Evolutionary conservation across 352 stramenopile genomes (phyloP), one percentile per base, ranked within the genome.

Genomic region (Plasmopara viticola): DNA sequence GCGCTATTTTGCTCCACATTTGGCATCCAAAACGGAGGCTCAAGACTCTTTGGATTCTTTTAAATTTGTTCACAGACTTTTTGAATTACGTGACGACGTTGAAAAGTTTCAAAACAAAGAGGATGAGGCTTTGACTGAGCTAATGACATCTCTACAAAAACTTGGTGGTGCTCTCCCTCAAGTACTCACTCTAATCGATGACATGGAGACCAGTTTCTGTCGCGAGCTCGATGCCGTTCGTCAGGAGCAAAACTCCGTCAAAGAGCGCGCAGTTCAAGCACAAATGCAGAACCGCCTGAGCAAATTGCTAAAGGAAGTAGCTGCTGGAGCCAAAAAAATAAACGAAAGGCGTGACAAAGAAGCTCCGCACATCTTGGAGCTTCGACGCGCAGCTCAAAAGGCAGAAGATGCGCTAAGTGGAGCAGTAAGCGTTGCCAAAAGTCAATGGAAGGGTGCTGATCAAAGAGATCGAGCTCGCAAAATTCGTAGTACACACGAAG

Each of bases 211-310:
- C 0, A 71, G 70, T 14, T 84, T 87, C 10, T 61, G 62, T 28
- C 30, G 28, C 3, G 69, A 87, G 47, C 14, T 86, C 5, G 41
- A 57, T 17, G 51, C 66, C 18, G 17, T 80, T 14, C 56, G 62
- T 14, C 69, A 87, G 31, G 73, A 87, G 51, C 66, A 85, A 45
- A 87, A 85, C 18, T 73, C 73, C 0, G 68, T 74, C 0, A 85
- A 85, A 41, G 71, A 82, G 35, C 66, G 62, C 9, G 51, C 48
- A 6, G 43, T 76, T 2, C 60, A 66, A 28, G 44, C 62, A 13
- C 58, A 81, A 42, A 82, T 81, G 58, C 62, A 66, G 39, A 69
- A 33, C 18, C 62, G 66, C 0, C 39, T 74, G 12, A 54, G 40
- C 9, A 69, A 68, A 29, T 13, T 76, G 18, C 28, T 75, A 2